A percentile compares a stretch with the other conserved stretches of the same genome.
These are phyloP conservation scores for Crithidia thermophila DNA, from an alignment of 208 protist genomes.

Conservation along the genomic window DNA sequence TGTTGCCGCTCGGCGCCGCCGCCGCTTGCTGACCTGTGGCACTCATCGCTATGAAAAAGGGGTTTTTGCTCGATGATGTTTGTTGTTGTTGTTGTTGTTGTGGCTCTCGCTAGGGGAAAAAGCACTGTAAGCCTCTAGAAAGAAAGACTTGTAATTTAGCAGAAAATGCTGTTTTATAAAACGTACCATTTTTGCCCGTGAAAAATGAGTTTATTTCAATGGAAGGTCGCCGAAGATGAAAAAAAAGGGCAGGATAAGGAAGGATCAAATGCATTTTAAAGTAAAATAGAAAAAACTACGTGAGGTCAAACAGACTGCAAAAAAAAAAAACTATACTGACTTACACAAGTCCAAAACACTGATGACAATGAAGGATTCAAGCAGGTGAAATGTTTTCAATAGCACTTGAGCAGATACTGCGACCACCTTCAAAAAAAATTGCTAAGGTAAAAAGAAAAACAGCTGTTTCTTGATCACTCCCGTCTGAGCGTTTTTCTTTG, in stretches of 20 bases:
- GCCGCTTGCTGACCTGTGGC: not conserved
- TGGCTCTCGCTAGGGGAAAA: too few relatives aligned
- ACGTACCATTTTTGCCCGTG: too few relatives aligned
- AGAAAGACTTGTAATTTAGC: not conserved
- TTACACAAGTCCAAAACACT: not conserved
- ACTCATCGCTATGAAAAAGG: slow-evolving; percentile 3
- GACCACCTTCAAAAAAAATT: too few relatives aligned
- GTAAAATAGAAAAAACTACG: not conserved
- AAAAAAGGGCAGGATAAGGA: too few relatives aligned
- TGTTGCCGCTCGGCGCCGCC: slow-evolving; percentile 44
- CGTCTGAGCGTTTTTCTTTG: slow-evolving; percentile 9
- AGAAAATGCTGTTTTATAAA: not conserved
- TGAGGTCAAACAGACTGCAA: not conserved
- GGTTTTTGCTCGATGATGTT: not conserved
- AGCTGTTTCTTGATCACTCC: not conserved
- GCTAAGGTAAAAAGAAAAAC: too few relatives aligned
- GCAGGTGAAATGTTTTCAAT: too few relatives aligned
- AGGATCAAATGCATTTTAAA: not conserved
- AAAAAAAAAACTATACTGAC: not conserved
- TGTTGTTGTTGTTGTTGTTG: not conserved
- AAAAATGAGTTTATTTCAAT: too few relatives aligned
- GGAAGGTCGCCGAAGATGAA: too few relatives aligned
- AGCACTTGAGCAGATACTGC: too few relatives aligned
- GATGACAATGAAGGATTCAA: not conserved
- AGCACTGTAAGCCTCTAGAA: too few relatives aligned